Percentiles rank a stretch among this genome's conserved stretches.
Conservation (phyloP, 768 basidiomycete genomes). For the Mycena indigotica region DNA sequence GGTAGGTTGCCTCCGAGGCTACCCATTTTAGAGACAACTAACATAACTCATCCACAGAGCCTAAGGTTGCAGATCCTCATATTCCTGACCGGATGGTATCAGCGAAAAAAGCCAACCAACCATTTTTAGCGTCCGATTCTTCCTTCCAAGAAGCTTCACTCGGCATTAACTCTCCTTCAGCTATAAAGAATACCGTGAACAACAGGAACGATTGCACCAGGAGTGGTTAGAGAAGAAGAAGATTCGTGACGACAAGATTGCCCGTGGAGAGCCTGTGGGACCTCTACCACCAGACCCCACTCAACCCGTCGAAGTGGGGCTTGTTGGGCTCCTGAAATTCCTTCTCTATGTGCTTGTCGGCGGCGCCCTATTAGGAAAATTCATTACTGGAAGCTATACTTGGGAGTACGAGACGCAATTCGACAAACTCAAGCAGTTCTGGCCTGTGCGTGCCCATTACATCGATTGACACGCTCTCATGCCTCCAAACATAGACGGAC, state of each 20-base stretch:
- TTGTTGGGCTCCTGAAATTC: conserved; percentile 70
- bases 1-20: too few species aligned
- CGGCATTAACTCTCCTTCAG: conserved; percentile 34
- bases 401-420: conserved; percentile 82
- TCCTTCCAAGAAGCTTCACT: conserved; percentile 8
- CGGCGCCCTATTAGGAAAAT: conserved; percentile 68
- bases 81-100: conserved; percentile 73
- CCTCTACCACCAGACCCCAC: conserved; percentile 77
- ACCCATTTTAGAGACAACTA: too few species aligned
- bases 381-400: conserved; percentile 81
- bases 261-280: conserved; percentile 71
- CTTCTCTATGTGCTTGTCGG: conserved; percentile 57
- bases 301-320: conserved; percentile 63
- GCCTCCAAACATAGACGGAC: conserved; percentile 43
- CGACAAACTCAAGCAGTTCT: conserved; percentile 59
- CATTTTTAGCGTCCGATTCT: conserved; percentile 75
- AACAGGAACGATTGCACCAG: conserved; percentile 60
- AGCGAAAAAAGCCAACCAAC: conserved; percentile 80
- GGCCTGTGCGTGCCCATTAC: conserved; percentile 52
- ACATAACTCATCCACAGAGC: conserved; percentile 43
- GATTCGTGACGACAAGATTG: conserved; percentile 71
- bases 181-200: conserved; percentile 66
- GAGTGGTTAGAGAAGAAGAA: conserved; percentile 72
- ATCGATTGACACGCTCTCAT: not conserved
- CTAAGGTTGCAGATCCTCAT: conserved; percentile 61